A percentile compares a stretch with the other conserved stretches of the same genome.
These are phyloP conservation scores for Bryopsis sp. DNA, from an alignment of 139 green algal species.

Conservation along the genomic window DNA sequence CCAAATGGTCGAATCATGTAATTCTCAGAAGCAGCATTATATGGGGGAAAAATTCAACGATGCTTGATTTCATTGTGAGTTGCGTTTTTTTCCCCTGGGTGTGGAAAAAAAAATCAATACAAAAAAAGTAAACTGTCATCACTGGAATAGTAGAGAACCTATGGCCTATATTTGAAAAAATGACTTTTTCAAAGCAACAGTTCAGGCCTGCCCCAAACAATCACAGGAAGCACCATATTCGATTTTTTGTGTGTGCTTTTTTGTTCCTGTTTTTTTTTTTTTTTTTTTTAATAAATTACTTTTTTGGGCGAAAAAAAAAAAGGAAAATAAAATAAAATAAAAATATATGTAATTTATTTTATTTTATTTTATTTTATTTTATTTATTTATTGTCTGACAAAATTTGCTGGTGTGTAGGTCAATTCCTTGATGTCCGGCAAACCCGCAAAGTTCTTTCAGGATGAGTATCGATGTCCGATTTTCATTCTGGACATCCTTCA, in stretches of 20 bases:
- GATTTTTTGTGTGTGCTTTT: not conserved
- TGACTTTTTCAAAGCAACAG: too few species aligned
- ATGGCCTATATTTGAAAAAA: not conserved
- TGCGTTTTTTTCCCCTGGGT: too few species aligned
- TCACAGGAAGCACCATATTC: not conserved
- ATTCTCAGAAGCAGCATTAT: constrained; percentile 63
- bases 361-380: not conserved
- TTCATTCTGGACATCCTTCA: constrained; percentile 48
- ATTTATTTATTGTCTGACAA: not conserved
- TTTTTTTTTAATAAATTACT: not conserved
- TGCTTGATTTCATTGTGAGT: constrained; percentile 44
- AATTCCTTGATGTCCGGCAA: constrained; percentile 10
- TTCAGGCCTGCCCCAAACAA: too few species aligned
- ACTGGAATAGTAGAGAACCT: not conserved
- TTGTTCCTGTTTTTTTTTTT: not conserved
- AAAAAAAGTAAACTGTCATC: not conserved
- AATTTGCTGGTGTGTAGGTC: not conserved
- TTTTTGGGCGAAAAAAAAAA: not conserved
- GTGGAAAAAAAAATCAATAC: not conserved
- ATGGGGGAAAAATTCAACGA: constrained; percentile 38
- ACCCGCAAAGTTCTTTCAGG: constrained; percentile 41
- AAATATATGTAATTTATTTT: not conserved
- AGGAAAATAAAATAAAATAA: not conserved
- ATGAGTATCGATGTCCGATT: constrained; percentile 45
- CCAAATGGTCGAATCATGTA: constrained; percentile 37